Conservation (phyloP, 768 basidiomycete genomes). For the Suillus alpinus region DNA sequence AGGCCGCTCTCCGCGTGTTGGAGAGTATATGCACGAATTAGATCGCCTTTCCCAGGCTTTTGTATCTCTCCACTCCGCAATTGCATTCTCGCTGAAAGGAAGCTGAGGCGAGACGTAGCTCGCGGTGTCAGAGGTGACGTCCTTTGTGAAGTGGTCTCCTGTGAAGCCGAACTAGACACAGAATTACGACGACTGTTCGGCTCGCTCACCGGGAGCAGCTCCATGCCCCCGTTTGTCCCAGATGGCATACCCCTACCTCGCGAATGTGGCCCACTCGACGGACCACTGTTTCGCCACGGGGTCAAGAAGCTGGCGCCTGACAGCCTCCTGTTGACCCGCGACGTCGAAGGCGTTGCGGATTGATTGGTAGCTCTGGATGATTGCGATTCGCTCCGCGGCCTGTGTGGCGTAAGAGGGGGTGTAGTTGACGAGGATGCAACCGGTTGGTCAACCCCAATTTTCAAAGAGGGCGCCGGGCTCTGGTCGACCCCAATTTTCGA, state of each 20-base stretch:
- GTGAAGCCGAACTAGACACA: conserved; percentile 12
- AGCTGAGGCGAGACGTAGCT: conserved; percentile 20
- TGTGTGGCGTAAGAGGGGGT: conserved; percentile 3
- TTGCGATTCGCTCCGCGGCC: conserved; percentile 20
- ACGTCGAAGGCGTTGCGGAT: conserved; percentile 13
- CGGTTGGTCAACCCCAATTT: conserved; percentile 19
- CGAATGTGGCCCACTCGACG: conserved; percentile 9
- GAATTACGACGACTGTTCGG: conserved; percentile 19
- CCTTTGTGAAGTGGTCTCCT: conserved; percentile 14
- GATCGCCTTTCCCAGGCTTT: conserved; percentile 46
- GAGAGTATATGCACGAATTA: conserved; percentile 74
- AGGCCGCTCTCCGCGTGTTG: conserved; percentile 92
- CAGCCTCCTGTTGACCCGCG: conserved; percentile 19
- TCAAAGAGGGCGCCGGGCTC: conserved; percentile 13
- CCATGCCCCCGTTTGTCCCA: conserved; percentile 12
- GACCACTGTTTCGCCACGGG: conserved; percentile 19
- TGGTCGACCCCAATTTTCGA: conserved; percentile 21
- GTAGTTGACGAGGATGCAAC: conserved; percentile 5
- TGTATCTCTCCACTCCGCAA: conserved; percentile 26
- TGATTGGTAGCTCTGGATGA: conserved; percentile 20
- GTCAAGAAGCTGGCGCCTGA: conserved; percentile 29
- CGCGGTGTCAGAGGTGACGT: conserved; percentile 15
- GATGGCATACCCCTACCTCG: conserved; percentile 10
- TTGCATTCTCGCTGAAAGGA: conserved; percentile 15
- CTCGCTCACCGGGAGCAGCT: conserved; percentile 22